These are phyloP conservation scores for Pythium sukuiense DNA, from an alignment of 352 stramenopile genomes.

Conservation along the genomic window DNA sequence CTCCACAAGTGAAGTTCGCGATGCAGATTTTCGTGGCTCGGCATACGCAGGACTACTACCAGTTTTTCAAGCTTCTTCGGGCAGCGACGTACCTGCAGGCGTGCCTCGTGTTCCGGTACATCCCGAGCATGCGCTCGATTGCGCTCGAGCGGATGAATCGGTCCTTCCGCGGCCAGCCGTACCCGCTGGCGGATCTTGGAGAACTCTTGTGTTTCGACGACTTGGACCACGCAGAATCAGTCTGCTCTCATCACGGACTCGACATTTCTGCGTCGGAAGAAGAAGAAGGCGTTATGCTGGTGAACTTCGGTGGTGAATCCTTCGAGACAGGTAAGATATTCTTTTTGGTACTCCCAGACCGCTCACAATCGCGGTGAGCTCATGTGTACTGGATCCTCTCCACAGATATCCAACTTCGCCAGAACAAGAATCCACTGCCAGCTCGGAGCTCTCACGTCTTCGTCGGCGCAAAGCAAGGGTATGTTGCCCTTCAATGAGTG, in stretches of 20 bases:
- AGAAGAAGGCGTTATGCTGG: conserved; percentile 44
- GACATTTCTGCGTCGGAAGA: conserved; percentile 41
- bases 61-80: conserved; percentile 79
- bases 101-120: conserved; percentile 82
- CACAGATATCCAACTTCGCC: conserved; percentile 62
- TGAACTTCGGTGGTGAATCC: conserved; percentile 69
- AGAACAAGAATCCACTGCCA: conserved; percentile 65
- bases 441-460: conserved; percentile 61
- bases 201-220: conserved; percentile 83
- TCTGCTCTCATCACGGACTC: conserved; percentile 72
- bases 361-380: neutral
- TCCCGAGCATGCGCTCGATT: conserved; percentile 70
- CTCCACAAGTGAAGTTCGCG: conserved; percentile 81
- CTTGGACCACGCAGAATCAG: conserved; percentile 58
- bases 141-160: conserved; percentile 82
- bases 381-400: neutral
- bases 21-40: conserved; percentile 87
- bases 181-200: conserved; percentile 61
- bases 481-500: neutral
- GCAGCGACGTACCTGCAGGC: conserved; percentile 81
- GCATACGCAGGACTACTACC: conserved; percentile 81
- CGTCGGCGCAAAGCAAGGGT: conserved; percentile 84
- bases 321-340: conserved; percentile 67
- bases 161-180: conserved; percentile 67
- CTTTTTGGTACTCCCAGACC: neutral